A percentile compares a stretch with the other conserved stretches of the same genome.
Evolutionary conservation across 1,284 basidiomycete species (phyloP).

Genomic region (Anthracocystis panici-leucophaei): DNA sequence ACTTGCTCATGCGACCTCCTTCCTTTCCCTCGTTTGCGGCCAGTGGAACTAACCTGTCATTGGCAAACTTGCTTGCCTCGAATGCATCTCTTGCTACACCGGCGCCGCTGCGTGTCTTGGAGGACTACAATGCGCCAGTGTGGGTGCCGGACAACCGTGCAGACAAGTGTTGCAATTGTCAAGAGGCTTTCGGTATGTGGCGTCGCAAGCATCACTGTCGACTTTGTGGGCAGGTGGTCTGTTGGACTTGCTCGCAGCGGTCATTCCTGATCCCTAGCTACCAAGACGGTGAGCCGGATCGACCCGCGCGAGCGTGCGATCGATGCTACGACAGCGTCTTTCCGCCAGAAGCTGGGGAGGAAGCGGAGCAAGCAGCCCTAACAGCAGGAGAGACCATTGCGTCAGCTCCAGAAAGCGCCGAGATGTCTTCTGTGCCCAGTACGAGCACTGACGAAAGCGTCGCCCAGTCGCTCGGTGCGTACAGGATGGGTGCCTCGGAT

Average conservation of each 20-base stretch:
- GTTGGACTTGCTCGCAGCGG: slow-evolving; percentile 76
- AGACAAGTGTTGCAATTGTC: slow-evolving; percentile 84
- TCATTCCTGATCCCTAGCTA: slow-evolving; percentile 62
- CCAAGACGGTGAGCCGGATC: slow-evolving; percentile 69
- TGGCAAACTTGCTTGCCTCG: slow-evolving; percentile 39
- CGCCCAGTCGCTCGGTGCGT: slow-evolving; percentile 16
- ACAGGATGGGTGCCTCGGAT: slow-evolving; percentile 17
- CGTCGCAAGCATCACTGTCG: slow-evolving; percentile 89
- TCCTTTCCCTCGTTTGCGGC: slow-evolving; percentile 44
- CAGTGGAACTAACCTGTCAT: slow-evolving; percentile 26
- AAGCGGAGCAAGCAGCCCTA: slow-evolving; percentile 15
- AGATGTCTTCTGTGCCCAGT: slow-evolving; percentile 40
- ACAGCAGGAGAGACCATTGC: background rate
- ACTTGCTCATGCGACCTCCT: slow-evolving; percentile 43
- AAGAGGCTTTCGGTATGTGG: slow-evolving; percentile 81
- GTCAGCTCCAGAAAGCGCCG: slow-evolving; percentile 21
- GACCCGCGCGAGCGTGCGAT: slow-evolving; percentile 83
- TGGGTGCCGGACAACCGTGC: slow-evolving; percentile 90
- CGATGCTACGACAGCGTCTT: slow-evolving; percentile 87
- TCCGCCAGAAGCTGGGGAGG: slow-evolving; percentile 63
- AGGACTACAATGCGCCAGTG: slow-evolving; percentile 88
- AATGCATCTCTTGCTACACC: slow-evolving; percentile 18
- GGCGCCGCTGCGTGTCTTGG: slow-evolving; percentile 72
- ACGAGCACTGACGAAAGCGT: slow-evolving; percentile 44
- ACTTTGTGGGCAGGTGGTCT: slow-evolving; percentile 87